phyloP scores from a whole-genome alignment of 208 protist species.

The Wallacemonas sp. region DNA sequence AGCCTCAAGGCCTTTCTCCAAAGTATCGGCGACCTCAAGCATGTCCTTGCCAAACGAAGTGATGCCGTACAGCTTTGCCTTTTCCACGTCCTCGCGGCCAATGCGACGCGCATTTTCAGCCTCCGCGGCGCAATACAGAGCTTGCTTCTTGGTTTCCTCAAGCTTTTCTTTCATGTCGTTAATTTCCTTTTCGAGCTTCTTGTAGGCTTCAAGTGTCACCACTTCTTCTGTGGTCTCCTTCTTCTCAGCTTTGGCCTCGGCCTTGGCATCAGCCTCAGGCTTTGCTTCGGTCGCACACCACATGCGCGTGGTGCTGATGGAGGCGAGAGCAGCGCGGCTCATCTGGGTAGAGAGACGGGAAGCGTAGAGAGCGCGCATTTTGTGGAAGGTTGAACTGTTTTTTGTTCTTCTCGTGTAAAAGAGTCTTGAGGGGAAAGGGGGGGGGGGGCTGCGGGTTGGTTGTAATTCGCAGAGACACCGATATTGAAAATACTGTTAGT shows the following conservation, averaged over 20 bases:
- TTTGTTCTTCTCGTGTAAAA: not conserved
- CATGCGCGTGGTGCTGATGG: slow-evolving; percentile 21
- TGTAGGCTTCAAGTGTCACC: slow-evolving; percentile 23
- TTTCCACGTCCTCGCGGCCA: slow-evolving; percentile 88
- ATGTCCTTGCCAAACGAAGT: slow-evolving; percentile 91
- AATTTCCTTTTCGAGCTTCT: slow-evolving; percentile 72
- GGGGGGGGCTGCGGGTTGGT: not conserved
- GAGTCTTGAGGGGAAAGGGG: not conserved
- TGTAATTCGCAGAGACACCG: not conserved
- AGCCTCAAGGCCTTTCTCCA: slow-evolving; percentile 86
- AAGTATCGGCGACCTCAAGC: slow-evolving; percentile 91
- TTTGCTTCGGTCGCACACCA: slow-evolving; percentile 43
- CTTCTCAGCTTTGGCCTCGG: slow-evolving; percentile 26
- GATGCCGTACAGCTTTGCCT: slow-evolving; percentile 88
- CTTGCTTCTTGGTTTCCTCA: slow-evolving; percentile 81
- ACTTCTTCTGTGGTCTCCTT: slow-evolving; percentile 24
- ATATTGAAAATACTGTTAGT: not conserved
- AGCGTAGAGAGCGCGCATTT: slow-evolving; percentile 29
- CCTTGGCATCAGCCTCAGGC: slow-evolving; percentile 22
- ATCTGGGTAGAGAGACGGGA: slow-evolving; percentile 4
- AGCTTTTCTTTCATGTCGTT: slow-evolving; percentile 54
- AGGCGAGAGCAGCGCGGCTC: slow-evolving; percentile 15
- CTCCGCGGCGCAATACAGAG: slow-evolving; percentile 86
- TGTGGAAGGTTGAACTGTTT: not conserved
- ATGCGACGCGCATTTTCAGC: slow-evolving; percentile 89